A percentile compares a stretch with the other conserved stretches of the same genome.
Conservation (phyloP, 805 yeast genomes). For the Zygosaccharomyces bisporus region DNA sequence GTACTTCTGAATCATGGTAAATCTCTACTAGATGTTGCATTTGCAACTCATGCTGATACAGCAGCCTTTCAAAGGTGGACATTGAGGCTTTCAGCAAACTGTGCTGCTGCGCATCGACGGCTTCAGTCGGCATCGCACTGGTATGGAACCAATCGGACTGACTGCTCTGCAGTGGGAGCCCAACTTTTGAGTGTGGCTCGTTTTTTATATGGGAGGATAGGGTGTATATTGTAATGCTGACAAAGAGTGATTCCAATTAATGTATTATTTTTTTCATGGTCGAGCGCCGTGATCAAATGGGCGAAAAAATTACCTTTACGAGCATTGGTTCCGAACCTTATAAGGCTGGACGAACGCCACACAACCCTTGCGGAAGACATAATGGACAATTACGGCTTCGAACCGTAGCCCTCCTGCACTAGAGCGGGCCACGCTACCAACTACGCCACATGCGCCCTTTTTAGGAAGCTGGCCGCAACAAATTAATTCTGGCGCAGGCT, state of each 20-base stretch:
- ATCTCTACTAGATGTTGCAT: slow-evolving; percentile 19
- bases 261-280: background rate
- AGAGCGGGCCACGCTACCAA: slow-evolving; percentile 9
- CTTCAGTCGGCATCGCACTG: background rate
- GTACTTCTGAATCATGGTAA: slow-evolving; percentile 9
- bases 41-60: slow-evolving; percentile 21
- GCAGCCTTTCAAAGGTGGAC: slow-evolving; percentile 15
- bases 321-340: background rate
- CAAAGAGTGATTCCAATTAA: background rate
- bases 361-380: too few species aligned
- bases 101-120: background rate
- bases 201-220: background rate
- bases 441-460: slow-evolving; percentile 7
- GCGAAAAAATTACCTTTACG: background rate
- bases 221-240: background rate
- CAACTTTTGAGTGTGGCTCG: background rate
- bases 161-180: too few species aligned
- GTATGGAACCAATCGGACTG: background rate
- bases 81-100: slow-evolving; percentile 2
- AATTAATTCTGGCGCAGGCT: too few species aligned
- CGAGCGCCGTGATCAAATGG: background rate
- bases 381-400: slow-evolving; percentile 8
- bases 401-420: slow-evolving; percentile 9
- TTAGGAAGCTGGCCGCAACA: too few species aligned
- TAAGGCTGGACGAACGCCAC: too few species aligned